Percentiles rank a stretch among this genome's conserved stretches.
These are phyloP conservation scores for Wickerhamomyces sp. DNA, from an alignment of 1,139 yeast genomes.

Conservation along the genomic window DNA sequence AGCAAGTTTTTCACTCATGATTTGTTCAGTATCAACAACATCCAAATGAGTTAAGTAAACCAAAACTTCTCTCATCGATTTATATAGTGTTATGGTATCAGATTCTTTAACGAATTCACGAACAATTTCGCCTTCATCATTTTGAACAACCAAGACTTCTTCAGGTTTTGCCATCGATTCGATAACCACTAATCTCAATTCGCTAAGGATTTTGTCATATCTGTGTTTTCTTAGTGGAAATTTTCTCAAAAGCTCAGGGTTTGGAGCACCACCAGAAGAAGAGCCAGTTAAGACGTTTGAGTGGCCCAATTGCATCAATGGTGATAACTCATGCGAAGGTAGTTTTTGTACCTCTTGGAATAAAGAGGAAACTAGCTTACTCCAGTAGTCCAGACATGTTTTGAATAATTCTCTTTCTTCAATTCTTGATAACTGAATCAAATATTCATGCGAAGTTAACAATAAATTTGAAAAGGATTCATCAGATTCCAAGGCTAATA, in stretches of 20 bases:
- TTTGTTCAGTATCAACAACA: constrained; percentile 88
- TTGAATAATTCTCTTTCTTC: constrained; percentile 96
- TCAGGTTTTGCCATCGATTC: constrained; percentile 99
- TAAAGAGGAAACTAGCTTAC: constrained; percentile 71
- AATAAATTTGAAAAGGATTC: constrained; percentile 56
- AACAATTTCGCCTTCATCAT: constrained; percentile 98
- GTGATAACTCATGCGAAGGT: constrained; percentile 68
- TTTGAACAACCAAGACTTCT: constrained; percentile 93
- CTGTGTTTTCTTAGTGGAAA: constrained; percentile 84
- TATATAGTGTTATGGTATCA: constrained; percentile 92
- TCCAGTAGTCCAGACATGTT: constrained; percentile 94
- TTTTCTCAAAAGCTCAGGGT: constrained; percentile 71
- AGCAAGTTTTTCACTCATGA: constrained; percentile 87
- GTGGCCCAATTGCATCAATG: constrained; percentile 68
- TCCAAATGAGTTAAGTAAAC: constrained; percentile 94
- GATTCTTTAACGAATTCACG: constrained; percentile 96
- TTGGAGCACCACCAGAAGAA: constrained; percentile 75
- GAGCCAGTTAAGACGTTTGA: constrained; percentile 44
- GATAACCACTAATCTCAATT: constrained; percentile 82
- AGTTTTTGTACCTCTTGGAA: constrained; percentile 81
- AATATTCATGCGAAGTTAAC: constrained; percentile 70
- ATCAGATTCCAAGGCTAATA: constrained; percentile 65
- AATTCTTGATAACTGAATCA: constrained; percentile 80
- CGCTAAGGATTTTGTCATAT: constrained; percentile 70
- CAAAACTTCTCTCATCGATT: constrained; percentile 91